These are phyloP conservation scores for Syncephalastrum racemosum DNA, from an alignment of 371 early-diverging fungal genomes.

Conservation along the genomic window DNA sequence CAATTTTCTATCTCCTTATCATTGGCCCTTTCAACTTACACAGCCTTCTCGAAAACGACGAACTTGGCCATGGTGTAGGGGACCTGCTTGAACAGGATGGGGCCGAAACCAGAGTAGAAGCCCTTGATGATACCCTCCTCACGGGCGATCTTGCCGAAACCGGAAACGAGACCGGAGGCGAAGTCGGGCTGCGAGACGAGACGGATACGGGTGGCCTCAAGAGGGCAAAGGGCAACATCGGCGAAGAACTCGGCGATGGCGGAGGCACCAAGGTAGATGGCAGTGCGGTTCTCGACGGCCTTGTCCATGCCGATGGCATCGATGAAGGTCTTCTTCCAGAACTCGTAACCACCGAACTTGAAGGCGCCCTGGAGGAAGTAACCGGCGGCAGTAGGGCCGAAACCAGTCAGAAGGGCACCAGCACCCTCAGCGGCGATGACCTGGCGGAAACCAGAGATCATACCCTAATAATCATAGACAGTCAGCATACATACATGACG, in stretches of 20 bases:
- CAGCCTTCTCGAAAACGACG: conserved; percentile 55
- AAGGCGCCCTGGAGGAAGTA: conserved; percentile 90
- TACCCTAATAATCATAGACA: conserved; percentile 28
- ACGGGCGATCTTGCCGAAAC: conserved; percentile 61
- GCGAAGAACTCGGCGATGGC: conserved; percentile 94
- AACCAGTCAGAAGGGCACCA: conserved; percentile 83
- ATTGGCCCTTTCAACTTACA: conserved; percentile 30
- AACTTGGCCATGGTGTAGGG: conserved; percentile 71
- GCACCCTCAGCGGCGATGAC: conserved; percentile 83
- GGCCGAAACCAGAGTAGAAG: conserved; percentile 79
- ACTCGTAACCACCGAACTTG: conserved; percentile 93
- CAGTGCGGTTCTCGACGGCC: conserved; percentile 79
- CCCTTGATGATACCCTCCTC: conserved; percentile 72
- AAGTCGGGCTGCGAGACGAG: conserved; percentile 75
- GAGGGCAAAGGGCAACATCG: conserved; percentile 84
- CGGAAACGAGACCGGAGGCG: conserved; percentile 64
- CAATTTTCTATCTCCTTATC: conserved; percentile 1
- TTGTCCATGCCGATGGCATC: conserved; percentile 73
- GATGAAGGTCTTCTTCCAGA: conserved; percentile 82
- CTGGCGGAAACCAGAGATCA: conserved; percentile 64
- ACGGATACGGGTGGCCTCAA: conserved; percentile 80
- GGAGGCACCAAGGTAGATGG: conserved; percentile 79
- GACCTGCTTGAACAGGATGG: conserved; percentile 75
- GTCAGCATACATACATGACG: neutral
- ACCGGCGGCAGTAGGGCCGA: conserved; percentile 81